Conservation (phyloP, 2,329 filamentous ascomycete genomes). For the Pseudogymnoascus sp. region DNA sequence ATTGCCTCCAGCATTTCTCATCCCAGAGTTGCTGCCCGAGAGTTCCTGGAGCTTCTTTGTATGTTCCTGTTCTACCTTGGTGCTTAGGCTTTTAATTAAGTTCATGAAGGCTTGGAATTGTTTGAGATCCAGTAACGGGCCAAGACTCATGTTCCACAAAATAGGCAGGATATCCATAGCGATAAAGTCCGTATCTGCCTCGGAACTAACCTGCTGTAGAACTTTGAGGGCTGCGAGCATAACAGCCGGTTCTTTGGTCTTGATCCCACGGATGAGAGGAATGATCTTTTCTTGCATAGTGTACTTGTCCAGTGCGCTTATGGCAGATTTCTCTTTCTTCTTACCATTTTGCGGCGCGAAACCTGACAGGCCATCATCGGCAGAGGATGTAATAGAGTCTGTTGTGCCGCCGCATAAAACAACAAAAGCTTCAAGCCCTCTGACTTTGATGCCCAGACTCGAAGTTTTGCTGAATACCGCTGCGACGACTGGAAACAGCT, state of each 20-base stretch:
- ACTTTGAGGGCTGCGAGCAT: conserved; percentile 91
- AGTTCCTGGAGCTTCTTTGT: conserved; percentile 82
- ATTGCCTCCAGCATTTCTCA: conserved; percentile 40
- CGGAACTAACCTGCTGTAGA: conserved; percentile 71
- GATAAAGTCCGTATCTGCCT: conserved; percentile 82
- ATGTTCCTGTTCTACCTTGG: conserved; percentile 81
- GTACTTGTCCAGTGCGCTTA: conserved; percentile 87
- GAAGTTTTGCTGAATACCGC: conserved; percentile 86
- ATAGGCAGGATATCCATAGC: conserved; percentile 86
- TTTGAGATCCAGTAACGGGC: conserved; percentile 76
- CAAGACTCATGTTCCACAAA: conserved; percentile 85
- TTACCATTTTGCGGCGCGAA: conserved; percentile 43
- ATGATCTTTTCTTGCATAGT: conserved; percentile 98
- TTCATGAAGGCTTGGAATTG: conserved; percentile 90
- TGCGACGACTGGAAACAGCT: conserved; percentile 88
- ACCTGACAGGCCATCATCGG: conserved; percentile 69
- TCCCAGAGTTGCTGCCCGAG: conserved; percentile 49
- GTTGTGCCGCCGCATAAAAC: conserved; percentile 75
- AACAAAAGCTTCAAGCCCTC: conserved; percentile 82
- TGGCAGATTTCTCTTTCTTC: conserved; percentile 56
- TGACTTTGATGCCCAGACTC: conserved; percentile 89
- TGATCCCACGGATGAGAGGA: conserved; percentile 83
- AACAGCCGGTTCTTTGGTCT: conserved; percentile 94
- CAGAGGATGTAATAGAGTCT: conserved; percentile 37
- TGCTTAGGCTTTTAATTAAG: conserved; percentile 72